These are phyloP conservation scores for Colletotrichum noveboracense DNA, from an alignment of 2,329 filamentous ascomycete species.

Conservation along the genomic window DNA sequence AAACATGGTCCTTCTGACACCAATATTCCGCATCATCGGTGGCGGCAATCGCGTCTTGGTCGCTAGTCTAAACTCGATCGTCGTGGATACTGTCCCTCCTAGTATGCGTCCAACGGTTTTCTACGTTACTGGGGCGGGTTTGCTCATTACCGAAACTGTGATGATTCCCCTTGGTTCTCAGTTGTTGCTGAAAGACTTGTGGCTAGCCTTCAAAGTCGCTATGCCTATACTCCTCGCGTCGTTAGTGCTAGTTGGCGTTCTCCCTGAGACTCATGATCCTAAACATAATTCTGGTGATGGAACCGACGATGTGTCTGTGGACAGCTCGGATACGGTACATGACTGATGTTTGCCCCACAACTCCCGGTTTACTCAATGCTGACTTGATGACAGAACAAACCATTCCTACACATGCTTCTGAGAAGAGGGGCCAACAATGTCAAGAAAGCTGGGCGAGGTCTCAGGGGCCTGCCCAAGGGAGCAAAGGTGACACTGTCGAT, in stretches of 20 bases:
- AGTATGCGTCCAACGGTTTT: not conserved
- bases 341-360: not conserved
- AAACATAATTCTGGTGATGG: not conserved
- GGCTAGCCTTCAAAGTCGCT: not conserved
- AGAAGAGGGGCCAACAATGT: not conserved
- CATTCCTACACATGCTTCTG: not conserved
- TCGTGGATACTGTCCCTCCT: not conserved
- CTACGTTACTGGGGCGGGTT: not conserved
- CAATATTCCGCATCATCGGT: not conserved
- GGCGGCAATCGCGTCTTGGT: not conserved
- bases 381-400: not conserved
- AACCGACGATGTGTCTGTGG: not conserved
- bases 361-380: not conserved
- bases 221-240: not conserved
- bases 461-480: not conserved
- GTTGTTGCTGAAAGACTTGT: not conserved
- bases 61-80: not conserved
- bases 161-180: not conserved
- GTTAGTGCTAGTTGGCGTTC: not conserved
- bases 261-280: not conserved
- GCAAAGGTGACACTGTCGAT: not conserved
- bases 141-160: not conserved
- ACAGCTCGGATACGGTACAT: not conserved
- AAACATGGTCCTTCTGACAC: not conserved
- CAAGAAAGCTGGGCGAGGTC: not conserved